Evolutionary conservation across 163 green algal genomes (phyloP).

Genomic region (Picocystis sp.): DNA sequence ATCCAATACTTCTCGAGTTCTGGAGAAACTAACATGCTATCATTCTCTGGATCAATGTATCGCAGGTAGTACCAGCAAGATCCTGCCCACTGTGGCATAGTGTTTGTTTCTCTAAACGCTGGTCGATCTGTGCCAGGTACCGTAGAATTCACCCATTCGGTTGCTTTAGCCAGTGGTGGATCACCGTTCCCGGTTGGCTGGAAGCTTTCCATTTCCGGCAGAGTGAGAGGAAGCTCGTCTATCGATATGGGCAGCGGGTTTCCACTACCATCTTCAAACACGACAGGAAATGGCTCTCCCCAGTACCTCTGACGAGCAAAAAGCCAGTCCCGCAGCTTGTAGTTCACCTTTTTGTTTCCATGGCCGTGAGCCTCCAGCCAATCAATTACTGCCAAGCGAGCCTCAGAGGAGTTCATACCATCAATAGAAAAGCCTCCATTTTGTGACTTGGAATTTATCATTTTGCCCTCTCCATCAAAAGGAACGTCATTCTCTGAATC

Average conservation of each 20-base stretch:
- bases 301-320: slow-evolving; percentile 97
- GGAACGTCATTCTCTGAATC: not conserved
- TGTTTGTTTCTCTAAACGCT: slow-evolving; percentile 73
- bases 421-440: slow-evolving; percentile 43
- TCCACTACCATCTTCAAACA: slow-evolving; percentile 40
- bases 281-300: slow-evolving; percentile 93
- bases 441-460: slow-evolving; percentile 42
- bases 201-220: slow-evolving; percentile 83
- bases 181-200: slow-evolving; percentile 60
- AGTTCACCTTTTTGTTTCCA: slow-evolving; percentile 53
- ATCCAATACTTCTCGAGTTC: slow-evolving; percentile 76
- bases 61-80: slow-evolving; percentile 96
- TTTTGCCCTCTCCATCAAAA: slow-evolving; percentile 27
- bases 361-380: slow-evolving; percentile 3
- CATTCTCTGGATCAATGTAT: slow-evolving; percentile 83
- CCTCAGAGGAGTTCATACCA: slow-evolving; percentile 47
- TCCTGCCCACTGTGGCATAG: slow-evolving; percentile 93
- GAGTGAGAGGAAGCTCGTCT: slow-evolving; percentile 57
- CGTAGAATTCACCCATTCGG: slow-evolving; percentile 68
- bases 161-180: slow-evolving; percentile 62
- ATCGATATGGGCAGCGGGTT: slow-evolving; percentile 49
- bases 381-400: slow-evolving; percentile 32
- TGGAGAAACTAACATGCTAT: slow-evolving; percentile 38
- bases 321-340: slow-evolving; percentile 95
- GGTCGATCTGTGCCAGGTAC: slow-evolving; percentile 42